Conservation (phyloP, 768 basidiomycete species). For the Macrolepiota dolichaula region DNA sequence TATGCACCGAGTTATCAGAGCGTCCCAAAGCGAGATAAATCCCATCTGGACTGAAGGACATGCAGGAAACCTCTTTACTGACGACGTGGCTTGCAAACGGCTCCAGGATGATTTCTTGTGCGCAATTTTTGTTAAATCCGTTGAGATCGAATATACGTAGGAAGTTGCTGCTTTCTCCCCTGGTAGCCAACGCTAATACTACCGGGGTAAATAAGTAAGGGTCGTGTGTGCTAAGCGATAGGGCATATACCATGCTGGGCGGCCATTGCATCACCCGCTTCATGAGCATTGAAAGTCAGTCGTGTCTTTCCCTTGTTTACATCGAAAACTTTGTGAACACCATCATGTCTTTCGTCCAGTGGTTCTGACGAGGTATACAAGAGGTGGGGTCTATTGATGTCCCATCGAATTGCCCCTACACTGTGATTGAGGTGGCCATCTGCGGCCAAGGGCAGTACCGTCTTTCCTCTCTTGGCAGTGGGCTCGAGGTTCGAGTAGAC, state of each 20-base stretch:
- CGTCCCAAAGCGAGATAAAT: constrained; percentile 58
- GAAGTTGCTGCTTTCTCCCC: constrained; percentile 23
- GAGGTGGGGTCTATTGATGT: constrained; percentile 35
- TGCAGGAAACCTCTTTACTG: constrained; percentile 40
- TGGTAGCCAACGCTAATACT: constrained; percentile 11
- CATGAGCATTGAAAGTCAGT: constrained; percentile 39
- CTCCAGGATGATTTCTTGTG: constrained; percentile 29
- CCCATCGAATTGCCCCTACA: constrained; percentile 54
- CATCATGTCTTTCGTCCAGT: constrained; percentile 19
- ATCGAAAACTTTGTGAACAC: constrained; percentile 54
- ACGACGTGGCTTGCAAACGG: constrained; percentile 22
- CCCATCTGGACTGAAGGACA: constrained; percentile 58
- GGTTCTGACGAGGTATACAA: constrained; percentile 58
- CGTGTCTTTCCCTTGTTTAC: constrained; percentile 17
- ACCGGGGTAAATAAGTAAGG: not conserved
- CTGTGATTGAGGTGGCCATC: constrained; percentile 19
- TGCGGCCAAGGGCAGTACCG: constrained; percentile 14
- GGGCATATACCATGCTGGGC: constrained; percentile 40
- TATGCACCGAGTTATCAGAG: constrained; percentile 52
- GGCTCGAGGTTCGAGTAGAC: constrained; percentile 20
- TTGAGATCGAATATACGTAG: constrained; percentile 54
- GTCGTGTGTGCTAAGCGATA: not conserved
- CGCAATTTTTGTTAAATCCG: constrained; percentile 24
- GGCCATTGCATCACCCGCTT: constrained; percentile 52
- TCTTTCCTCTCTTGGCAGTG: constrained; percentile 10